phyloP scores from a whole-genome alignment of 1,139 yeast species.

The Pichia sp. region DNA sequence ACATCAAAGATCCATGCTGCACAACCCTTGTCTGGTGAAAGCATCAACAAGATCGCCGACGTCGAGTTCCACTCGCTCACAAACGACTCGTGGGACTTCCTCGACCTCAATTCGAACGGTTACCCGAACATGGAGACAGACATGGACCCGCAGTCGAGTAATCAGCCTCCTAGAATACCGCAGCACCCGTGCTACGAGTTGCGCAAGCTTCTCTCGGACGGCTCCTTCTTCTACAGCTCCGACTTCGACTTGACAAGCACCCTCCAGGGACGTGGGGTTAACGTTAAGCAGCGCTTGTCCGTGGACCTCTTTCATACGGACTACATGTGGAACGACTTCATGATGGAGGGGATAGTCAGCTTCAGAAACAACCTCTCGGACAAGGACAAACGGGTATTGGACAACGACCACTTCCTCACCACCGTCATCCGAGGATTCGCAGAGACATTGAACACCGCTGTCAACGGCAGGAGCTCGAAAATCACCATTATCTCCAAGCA shows the following conservation, averaged over 20 bases:
- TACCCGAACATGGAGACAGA: constrained; percentile 42
- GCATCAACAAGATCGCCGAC: constrained; percentile 71
- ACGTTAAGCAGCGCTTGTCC: constrained; percentile 37
- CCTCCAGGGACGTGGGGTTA: constrained; percentile 67
- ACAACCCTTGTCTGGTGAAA: constrained; percentile 70
- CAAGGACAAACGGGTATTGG: constrained; percentile 54
- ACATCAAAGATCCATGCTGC: constrained; percentile 80
- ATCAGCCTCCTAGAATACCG: constrained; percentile 29
- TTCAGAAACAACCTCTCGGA: constrained; percentile 69
- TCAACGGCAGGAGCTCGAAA: constrained; percentile 51
- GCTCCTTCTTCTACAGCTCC: constrained; percentile 87
- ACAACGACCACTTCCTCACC: constrained; percentile 75
- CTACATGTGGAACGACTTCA: constrained; percentile 94
- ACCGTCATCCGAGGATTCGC: constrained; percentile 95
- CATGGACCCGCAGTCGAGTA: constrained; percentile 15
- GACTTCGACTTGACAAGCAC: constrained; percentile 87
- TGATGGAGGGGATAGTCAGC: constrained; percentile 76
- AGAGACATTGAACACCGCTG: constrained; percentile 54
- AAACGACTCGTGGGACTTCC: constrained; percentile 73
- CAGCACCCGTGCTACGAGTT: constrained; percentile 85
- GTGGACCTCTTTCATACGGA: constrained; percentile 66
- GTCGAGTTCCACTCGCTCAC: constrained; percentile 84
- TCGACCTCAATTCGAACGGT: constrained; percentile 62
- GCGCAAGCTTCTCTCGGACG: constrained; percentile 72
- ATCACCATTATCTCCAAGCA: constrained; percentile 86